Conservation (phyloP, 208 protist species). For the Herpetomonas tarakana region DNA sequence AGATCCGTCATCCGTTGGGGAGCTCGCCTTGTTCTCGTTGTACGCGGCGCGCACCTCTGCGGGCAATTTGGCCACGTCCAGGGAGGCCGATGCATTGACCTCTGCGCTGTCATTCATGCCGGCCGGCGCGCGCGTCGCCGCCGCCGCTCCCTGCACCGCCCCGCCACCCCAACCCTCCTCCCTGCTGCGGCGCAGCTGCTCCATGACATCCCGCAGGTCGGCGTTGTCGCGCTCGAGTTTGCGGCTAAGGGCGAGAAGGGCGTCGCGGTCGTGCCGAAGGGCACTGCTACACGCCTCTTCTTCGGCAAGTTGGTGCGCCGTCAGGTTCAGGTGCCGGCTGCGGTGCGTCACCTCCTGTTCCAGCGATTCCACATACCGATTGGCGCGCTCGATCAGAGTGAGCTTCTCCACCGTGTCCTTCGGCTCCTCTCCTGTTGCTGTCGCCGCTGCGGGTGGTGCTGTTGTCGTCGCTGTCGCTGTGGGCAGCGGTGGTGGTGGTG, state of each 20-base stretch:
- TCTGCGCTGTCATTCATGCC: neutral
- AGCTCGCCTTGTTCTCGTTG: neutral
- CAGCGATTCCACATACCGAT: constrained; percentile 45
- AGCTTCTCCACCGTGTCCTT: neutral
- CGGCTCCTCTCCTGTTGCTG: too few relatives aligned
- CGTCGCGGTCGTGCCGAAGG: constrained; percentile 49
- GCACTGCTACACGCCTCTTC: constrained; percentile 29
- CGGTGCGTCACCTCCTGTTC: constrained; percentile 60
- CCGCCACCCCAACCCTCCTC: neutral
- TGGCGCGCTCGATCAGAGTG: constrained; percentile 46
- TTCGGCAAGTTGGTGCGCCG: constrained; percentile 43
- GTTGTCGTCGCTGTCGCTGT: neutral
- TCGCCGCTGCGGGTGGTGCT: constrained; percentile 4
- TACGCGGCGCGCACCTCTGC: neutral
- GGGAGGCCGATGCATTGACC: neutral
- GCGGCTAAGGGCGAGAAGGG: constrained; percentile 36
- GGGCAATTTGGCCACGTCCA: neutral
- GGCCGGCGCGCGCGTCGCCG: neutral
- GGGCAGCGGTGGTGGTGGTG: constrained; percentile 4
- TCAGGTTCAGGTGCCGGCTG: constrained; percentile 33
- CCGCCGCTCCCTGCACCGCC: neutral
- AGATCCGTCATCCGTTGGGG: neutral
- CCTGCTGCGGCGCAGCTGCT: neutral
- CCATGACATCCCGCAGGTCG: constrained; percentile 9
- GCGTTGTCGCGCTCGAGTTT: constrained; percentile 29